Percentiles rank a stretch among this genome's conserved stretches.
phyloP scores from a whole-genome alignment of 2,329 filamentous ascomycete species.

The Gnomoniopsis smithogilvyi region DNA sequence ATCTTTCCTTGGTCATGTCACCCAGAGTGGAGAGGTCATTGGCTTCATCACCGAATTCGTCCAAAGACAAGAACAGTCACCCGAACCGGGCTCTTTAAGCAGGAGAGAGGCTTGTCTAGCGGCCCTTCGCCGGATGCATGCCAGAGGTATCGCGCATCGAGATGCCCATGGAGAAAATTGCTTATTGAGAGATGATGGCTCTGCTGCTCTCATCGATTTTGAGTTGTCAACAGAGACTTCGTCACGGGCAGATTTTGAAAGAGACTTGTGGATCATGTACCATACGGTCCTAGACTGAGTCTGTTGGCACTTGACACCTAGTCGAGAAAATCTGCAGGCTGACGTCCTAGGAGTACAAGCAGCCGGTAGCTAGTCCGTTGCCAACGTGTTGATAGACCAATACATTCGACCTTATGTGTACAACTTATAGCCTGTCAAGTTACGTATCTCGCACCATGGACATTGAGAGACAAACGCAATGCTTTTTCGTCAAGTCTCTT shows the following conservation, averaged over 20 bases:
- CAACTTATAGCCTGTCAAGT: too few species aligned
- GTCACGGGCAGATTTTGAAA: constrained; percentile 1
- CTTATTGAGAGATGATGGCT: constrained; percentile 8
- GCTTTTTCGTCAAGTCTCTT: too few species aligned
- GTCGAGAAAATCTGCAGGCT: neutral
- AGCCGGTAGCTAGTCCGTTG: too few species aligned
- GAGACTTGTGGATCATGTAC: constrained; percentile 17
- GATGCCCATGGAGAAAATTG: constrained; percentile 22
- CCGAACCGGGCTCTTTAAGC: neutral
- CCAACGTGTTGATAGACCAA: too few species aligned
- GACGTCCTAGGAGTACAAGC: too few species aligned
- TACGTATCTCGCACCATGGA: too few species aligned
- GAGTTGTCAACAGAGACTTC: constrained; percentile 15
- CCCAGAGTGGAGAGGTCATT: neutral
- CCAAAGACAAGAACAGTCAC: neutral
- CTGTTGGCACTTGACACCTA: neutral
- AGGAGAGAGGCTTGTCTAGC: constrained; percentile 9
- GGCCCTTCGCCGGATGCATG: constrained; percentile 16
- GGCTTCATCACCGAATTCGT: constrained; percentile 19
- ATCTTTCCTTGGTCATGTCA: constrained; percentile 15
- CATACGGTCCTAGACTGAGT: neutral
- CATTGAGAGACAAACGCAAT: too few species aligned
- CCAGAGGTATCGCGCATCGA: constrained; percentile 12
- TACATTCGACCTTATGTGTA: too few species aligned
- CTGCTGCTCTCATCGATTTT: constrained; percentile 21